Base-by-base conservation (phyloP, 169 alveolate genomes). In the Toxoplasma gondii region DNA sequence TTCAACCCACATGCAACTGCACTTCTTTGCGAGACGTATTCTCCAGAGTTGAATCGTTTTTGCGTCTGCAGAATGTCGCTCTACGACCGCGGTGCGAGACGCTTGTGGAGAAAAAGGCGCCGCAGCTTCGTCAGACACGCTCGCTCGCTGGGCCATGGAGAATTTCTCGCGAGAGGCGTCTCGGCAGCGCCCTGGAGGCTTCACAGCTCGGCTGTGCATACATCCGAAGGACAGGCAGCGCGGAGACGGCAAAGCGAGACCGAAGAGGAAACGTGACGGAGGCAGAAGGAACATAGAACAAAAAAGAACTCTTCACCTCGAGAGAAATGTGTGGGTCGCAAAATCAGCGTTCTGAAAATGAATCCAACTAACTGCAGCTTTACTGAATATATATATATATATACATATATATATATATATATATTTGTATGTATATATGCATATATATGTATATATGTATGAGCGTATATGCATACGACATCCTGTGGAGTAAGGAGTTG, bases 111-210 rank as follows among this genome's bases (percentile, higher is more conserved):
- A 1, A 78, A n/a, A 38, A 41, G 86, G 22, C 86, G 86, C 29
- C 39, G 45, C 9, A n/a, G 45, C 10, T 78, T 78, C n/a, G 39
- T 78, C 49, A 78, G n/a, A 19, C 86, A 78, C 44, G 86, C 49
- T 41, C 39, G 45, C 27, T n/a, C 45, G 86, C 49, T 38, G 86
- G 43, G 86, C 24, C 49, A 38, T 2, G 86, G 44, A 19, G 45
- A 78, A 78, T 41, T 19, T 19, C 86, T 78, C 24, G 86, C 45
- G 2, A 78, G 86, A 45, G 86, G 86, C 44, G n/a, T 10, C 5
- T 41, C 86, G 9, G 39, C 86, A 29, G 86, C n/a, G 86, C 86
- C 86, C 43, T 78, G 86, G 86, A 78, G n/a, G 44, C 86, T 78
- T 27, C n/a, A 64, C 74, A 27, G 74, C 34, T 16, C 74, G 5